These are phyloP conservation scores for Pholiota molesta DNA, from an alignment of 768 basidiomycete genomes.

Conservation along the genomic window DNA sequence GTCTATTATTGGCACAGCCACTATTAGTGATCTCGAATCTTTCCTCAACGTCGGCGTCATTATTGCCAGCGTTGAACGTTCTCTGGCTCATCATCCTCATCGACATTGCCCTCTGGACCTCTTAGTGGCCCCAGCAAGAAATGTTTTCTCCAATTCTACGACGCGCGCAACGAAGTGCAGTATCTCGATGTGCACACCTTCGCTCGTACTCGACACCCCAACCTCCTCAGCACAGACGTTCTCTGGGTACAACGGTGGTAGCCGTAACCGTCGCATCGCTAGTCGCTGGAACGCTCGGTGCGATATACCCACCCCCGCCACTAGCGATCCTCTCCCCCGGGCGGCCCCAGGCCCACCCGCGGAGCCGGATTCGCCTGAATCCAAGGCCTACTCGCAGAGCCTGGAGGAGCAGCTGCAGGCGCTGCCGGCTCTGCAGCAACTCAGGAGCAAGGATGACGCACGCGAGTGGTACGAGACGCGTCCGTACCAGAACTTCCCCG, in stretches of 20 bases:
- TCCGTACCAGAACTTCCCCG: slow-evolving; percentile 72
- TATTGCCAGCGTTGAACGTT: background rate
- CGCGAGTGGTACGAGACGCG: slow-evolving; percentile 77
- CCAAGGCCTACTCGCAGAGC: slow-evolving; percentile 53
- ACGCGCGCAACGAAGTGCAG: background rate
- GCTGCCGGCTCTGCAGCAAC: slow-evolving; percentile 56
- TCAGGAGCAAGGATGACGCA: slow-evolving; percentile 51
- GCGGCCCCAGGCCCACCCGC: slow-evolving; percentile 70
- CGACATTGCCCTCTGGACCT: background rate
- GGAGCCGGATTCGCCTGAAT: slow-evolving; percentile 57
- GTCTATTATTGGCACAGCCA: background rate
- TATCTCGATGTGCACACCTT: background rate
- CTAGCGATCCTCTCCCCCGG: slow-evolving; percentile 76
- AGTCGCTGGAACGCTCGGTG: slow-evolving; percentile 55
- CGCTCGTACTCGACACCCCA: slow-evolving; percentile 20
- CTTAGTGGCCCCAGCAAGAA: no score
- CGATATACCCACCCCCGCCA: slow-evolving; percentile 70
- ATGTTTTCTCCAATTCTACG: slow-evolving; percentile 1
- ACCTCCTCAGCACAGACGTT: slow-evolving; percentile 20
- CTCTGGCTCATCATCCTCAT: background rate
- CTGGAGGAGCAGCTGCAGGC: slow-evolving; percentile 73
- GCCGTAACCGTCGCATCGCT: slow-evolving; percentile 37
- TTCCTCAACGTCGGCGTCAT: background rate
- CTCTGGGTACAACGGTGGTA: slow-evolving; percentile 27
- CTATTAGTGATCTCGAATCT: background rate